These are phyloP conservation scores for Sphagnurus paluster DNA, from an alignment of 1,284 basidiomycete species.

Conservation along the genomic window DNA sequence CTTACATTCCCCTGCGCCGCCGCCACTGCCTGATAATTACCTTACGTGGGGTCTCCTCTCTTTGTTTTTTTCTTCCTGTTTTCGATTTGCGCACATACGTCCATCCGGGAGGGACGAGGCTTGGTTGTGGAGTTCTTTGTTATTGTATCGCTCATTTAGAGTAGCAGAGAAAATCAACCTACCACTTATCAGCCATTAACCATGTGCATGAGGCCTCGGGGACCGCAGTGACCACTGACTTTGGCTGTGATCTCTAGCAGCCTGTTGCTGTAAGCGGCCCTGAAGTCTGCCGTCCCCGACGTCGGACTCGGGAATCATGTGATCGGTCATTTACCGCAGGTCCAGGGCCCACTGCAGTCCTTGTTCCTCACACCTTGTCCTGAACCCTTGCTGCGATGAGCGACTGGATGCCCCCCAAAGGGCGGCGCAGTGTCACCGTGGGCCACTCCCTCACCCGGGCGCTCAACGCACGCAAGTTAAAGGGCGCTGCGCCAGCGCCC, in stretches of 20 bases:
- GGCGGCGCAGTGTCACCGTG: constrained; percentile 53
- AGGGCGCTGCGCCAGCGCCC: constrained; percentile 40
- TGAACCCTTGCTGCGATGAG: constrained; percentile 37
- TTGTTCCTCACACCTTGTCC: background rate
- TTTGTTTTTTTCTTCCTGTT: constrained; percentile 13
- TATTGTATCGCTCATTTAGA: background rate
- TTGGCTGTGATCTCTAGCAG: too few relatives aligned
- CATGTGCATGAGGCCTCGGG: too few relatives aligned
- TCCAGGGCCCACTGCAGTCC: too few relatives aligned
- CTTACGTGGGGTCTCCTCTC: constrained; percentile 12
- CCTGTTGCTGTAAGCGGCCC: too few relatives aligned
- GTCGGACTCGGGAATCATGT: too few relatives aligned
- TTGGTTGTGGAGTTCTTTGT: constrained; percentile 10
- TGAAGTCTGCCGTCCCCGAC: too few relatives aligned
- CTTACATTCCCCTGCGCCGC: background rate
- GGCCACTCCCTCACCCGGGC: constrained; percentile 58
- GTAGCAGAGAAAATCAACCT: background rate
- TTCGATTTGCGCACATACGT: constrained; percentile 9
- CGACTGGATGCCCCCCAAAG: constrained; percentile 56
- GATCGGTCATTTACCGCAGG: too few relatives aligned
- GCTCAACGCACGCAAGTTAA: constrained; percentile 56
- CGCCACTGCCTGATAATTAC: constrained; percentile 10
- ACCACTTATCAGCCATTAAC: background rate
- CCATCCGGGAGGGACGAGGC: constrained; percentile 14
- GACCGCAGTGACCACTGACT: too few relatives aligned